Conservation (phyloP, 164 flowering plant genomes). For the Aristolochia contorta region DNA sequence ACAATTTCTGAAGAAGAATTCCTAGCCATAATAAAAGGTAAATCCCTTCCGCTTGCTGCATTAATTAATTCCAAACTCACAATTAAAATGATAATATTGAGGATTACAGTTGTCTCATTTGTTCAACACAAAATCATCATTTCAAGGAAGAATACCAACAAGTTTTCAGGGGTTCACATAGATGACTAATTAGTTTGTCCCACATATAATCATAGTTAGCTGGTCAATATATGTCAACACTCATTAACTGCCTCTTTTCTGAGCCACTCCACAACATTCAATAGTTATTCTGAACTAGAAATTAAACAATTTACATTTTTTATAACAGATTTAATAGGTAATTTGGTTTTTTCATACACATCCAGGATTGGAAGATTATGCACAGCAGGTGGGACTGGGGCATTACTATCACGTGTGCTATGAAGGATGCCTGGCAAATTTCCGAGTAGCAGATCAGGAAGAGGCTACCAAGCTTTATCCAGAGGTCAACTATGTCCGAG, state of each 20-base stretch:
- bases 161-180: too few relatives aligned
- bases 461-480: constrained; percentile 74
- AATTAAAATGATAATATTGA: too few relatives aligned
- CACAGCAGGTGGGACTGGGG: constrained; percentile 42
- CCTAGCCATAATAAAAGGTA: constrained; percentile 37
- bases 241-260: too few relatives aligned
- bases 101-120: too few relatives aligned
- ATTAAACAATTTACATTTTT: neutral
- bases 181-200: too few relatives aligned
- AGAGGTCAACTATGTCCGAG: constrained; percentile 49
- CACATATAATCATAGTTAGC: too few relatives aligned
- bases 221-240: too few relatives aligned
- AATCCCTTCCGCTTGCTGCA: too few relatives aligned
- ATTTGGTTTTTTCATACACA: neutral
- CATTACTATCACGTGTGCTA: constrained; percentile 67
- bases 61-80: too few relatives aligned
- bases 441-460: constrained; percentile 41
- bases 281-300: neutral
- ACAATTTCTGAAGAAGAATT: constrained; percentile 33
- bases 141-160: too few relatives aligned
- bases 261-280: too few relatives aligned
- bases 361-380: constrained; percentile 42
- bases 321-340: neutral
- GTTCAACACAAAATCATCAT: too few relatives aligned
- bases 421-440: constrained; percentile 67